phyloP scores from a whole-genome alignment of 257 asterid species.

The Capsicum pubescens region DNA sequence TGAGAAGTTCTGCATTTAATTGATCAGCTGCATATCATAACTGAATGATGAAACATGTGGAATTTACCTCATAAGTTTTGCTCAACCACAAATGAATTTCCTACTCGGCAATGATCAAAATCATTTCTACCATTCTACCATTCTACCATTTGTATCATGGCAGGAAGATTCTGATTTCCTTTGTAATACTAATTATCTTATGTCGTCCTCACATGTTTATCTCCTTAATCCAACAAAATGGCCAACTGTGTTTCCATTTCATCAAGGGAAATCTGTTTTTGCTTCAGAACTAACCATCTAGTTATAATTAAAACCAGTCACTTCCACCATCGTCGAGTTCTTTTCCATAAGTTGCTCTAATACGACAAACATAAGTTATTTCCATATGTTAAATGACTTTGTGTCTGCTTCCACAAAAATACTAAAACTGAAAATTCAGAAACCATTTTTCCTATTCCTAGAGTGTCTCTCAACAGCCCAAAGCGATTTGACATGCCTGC shows the following conservation, averaged over 20 bases:
- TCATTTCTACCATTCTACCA: conserved; percentile 11
- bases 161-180: background rate
- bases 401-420: background rate
- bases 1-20: background rate
- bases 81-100: background rate
- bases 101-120: background rate
- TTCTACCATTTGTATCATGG: conserved; percentile 6
- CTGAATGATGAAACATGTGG: background rate
- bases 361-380: background rate
- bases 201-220: background rate
- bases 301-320: background rate
- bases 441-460: background rate
- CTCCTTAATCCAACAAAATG: background rate
- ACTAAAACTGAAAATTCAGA: background rate
- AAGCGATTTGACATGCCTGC: background rate
- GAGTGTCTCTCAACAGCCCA: background rate
- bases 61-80: background rate
- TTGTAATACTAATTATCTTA: background rate
- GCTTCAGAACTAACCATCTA: background rate
- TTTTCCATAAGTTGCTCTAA: background rate
- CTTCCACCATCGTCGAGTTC: background rate
- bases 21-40: background rate
- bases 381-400: too few relatives aligned
- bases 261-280: background rate
- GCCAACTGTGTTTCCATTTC: background rate